Percentiles rank a stretch among this genome's conserved stretches.
phyloP scores from a whole-genome alignment of 352 stramenopile genomes.

The Globisporangium megalacanthum region DNA sequence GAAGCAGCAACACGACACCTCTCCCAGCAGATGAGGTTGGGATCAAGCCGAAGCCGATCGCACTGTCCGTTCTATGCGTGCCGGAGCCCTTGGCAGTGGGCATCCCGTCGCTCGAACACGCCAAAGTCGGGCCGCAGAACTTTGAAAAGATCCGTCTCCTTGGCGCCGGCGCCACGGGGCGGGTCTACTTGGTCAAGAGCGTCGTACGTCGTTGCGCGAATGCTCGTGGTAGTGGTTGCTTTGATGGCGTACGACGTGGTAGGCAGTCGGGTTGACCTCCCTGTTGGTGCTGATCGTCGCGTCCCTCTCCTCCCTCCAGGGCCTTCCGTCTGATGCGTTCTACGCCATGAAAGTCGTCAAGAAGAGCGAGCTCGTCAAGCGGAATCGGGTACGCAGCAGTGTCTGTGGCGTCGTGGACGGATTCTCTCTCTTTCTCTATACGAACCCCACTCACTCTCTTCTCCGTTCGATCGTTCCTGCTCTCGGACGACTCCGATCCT shows the following conservation, averaged over 20 bases:
- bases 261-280: neutral
- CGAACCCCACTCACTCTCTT: neutral
- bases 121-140: conserved; percentile 31
- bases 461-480: no score
- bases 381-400: conserved; percentile 25
- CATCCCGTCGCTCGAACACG: conserved; percentile 9
- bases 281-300: no score
- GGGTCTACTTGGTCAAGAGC: conserved; percentile 43
- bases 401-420: neutral
- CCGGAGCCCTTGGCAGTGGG: neutral
- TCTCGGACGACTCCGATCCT: neutral
- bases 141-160: conserved; percentile 50
- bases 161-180: conserved; percentile 30
- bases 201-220: conserved; percentile 16
- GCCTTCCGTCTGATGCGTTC: conserved; percentile 28
- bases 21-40: neutral
- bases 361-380: conserved; percentile 40
- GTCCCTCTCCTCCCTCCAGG: conserved; percentile 12
- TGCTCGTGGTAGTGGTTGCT: neutral
- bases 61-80: neutral
- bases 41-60: neutral
- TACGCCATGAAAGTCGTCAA: conserved; percentile 60
- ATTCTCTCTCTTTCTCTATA: neutral
- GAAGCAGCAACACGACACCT: neutral
- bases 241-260: neutral